A percentile compares a stretch with the other conserved stretches of the same genome.
Evolutionary conservation across 768 basidiomycete genomes (phyloP).

Genomic region (Boletus reticulatus): DNA sequence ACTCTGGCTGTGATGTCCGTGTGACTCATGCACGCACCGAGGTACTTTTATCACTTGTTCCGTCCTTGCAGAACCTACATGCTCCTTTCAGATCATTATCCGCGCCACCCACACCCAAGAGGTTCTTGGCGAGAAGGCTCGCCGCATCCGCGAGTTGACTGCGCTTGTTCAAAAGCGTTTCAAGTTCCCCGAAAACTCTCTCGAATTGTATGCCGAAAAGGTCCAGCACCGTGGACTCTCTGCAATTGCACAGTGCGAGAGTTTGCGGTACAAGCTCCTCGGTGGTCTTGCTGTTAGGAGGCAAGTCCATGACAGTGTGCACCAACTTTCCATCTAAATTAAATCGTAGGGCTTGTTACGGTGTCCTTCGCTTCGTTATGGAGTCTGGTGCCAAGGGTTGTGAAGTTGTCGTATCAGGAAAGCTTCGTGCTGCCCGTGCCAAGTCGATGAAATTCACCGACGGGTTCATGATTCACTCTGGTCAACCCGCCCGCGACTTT

Average conservation of each 20-base stretch:
- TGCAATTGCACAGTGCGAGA: slow-evolving; percentile 98
- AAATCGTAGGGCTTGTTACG: slow-evolving; percentile 82
- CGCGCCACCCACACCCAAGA: slow-evolving; percentile 99
- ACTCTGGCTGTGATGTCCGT: slow-evolving; percentile 99
- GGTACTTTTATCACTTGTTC: slow-evolving; percentile 39
- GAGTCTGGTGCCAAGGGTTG: slow-evolving; percentile 99
- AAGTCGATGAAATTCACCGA: slow-evolving; percentile 99
- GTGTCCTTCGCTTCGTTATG: slow-evolving; percentile 99
- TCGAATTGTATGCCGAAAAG: slow-evolving; percentile 99
- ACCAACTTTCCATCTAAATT: not conserved
- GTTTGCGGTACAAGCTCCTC: slow-evolving; percentile 96
- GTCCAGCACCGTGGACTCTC: slow-evolving; percentile 97
- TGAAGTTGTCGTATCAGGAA: slow-evolving; percentile 99
- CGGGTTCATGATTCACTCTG: slow-evolving; percentile 99
- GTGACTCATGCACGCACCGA: slow-evolving; percentile 99
- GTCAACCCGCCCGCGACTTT: slow-evolving; percentile 95
- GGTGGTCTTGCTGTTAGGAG: slow-evolving; percentile 99
- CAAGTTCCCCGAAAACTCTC: slow-evolving; percentile 98
- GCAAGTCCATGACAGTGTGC: slow-evolving; percentile 42
- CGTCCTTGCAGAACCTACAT: not conserved
- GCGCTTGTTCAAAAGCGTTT: slow-evolving; percentile 98
- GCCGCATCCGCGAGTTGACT: slow-evolving; percentile 98
- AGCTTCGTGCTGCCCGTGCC: slow-evolving; percentile 98
- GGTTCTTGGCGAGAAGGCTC: slow-evolving; percentile 98
- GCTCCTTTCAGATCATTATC: slow-evolving; percentile 81